These are phyloP conservation scores for Craterostigma plantagineum DNA, from an alignment of 257 asterid species.

Conservation along the genomic window DNA sequence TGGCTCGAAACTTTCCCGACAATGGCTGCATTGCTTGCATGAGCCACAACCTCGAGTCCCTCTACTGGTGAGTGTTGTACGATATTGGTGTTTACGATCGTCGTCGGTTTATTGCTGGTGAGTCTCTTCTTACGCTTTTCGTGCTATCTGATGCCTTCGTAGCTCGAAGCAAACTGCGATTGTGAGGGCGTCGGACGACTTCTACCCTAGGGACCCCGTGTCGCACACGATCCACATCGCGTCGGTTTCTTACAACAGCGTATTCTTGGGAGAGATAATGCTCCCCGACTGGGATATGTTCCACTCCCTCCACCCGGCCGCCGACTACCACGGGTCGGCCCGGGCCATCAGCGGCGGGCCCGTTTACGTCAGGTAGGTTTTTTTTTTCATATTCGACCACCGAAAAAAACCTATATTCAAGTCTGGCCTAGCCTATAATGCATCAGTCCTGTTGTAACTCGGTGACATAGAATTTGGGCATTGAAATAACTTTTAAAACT, in stretches of 20 bases:
- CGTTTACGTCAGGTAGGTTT: slow-evolving; percentile 32
- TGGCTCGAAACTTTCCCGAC: slow-evolving; percentile 59
- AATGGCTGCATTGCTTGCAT: slow-evolving; percentile 83
- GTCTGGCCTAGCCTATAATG: too few relatives aligned
- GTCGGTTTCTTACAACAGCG: slow-evolving; percentile 60
- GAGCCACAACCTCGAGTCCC: slow-evolving; percentile 80
- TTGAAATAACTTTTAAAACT: too few relatives aligned
- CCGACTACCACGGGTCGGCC: slow-evolving; percentile 80
- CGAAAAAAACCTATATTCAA: too few relatives aligned
- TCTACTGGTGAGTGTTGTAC: slow-evolving; percentile 88
- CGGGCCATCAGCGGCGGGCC: slow-evolving; percentile 85
- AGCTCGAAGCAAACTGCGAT: slow-evolving; percentile 73
- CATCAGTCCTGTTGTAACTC: too few relatives aligned
- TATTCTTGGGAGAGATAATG: slow-evolving; percentile 70
- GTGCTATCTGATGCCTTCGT: slow-evolving; percentile 13
- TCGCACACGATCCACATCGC: slow-evolving; percentile 84
- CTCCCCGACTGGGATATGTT: slow-evolving; percentile 91
- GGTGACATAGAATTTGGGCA: too few relatives aligned
- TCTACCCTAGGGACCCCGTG: slow-evolving; percentile 54
- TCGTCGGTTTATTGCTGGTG: neutral
- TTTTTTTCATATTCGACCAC: too few relatives aligned
- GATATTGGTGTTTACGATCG: too few relatives aligned
- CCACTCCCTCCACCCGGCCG: slow-evolving; percentile 78
- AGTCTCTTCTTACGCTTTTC: too few relatives aligned
- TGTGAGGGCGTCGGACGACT: slow-evolving; percentile 73